phyloP scores from a whole-genome alignment of 2,329 filamentous ascomycete genomes.

The Phaeosphaeria sp. region DNA sequence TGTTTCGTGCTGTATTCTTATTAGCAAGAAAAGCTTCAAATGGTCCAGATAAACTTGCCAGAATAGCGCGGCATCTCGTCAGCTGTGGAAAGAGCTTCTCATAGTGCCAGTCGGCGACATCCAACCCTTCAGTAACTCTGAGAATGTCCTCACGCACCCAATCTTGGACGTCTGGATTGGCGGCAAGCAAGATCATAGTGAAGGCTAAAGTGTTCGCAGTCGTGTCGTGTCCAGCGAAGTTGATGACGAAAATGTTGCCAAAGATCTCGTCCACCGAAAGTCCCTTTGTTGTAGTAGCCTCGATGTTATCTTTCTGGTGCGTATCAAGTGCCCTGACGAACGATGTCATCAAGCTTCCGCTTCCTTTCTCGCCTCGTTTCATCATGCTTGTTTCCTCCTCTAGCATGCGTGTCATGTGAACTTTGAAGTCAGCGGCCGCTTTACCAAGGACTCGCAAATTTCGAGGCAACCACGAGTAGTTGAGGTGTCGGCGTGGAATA shows the following conservation, averaged over 20 bases:
- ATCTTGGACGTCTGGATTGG: constrained; percentile 53
- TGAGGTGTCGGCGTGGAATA: constrained; percentile 6
- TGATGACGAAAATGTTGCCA: constrained; percentile 58
- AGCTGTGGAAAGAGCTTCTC: constrained; percentile 50
- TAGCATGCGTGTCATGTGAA: constrained; percentile 12
- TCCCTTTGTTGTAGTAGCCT: constrained; percentile 1
- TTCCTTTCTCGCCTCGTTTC: constrained; percentile 4
- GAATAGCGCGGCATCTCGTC: constrained; percentile 48
- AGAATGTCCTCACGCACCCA: constrained; percentile 54
- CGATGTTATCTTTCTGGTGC: constrained; percentile 16
- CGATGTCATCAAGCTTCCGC: constrained; percentile 14
- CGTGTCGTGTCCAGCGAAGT: constrained; percentile 60
- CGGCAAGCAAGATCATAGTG: constrained; percentile 53
- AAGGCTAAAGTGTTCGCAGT: constrained; percentile 55
- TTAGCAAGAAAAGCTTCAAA: not conserved
- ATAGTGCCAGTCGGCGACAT: constrained; percentile 39
- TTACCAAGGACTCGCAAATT: constrained; percentile 21
- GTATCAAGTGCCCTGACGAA: constrained; percentile 22
- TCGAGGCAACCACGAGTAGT: constrained; percentile 9
- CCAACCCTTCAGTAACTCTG: not conserved
- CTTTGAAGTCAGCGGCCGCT: constrained; percentile 9
- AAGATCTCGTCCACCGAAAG: constrained; percentile 51
- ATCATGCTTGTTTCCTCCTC: constrained; percentile 8
- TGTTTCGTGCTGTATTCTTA: constrained; percentile 47
- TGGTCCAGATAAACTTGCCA: constrained; percentile 11